These are phyloP conservation scores for Porphyrellus cyaneotinctus DNA, from an alignment of 768 basidiomycete genomes.

Conservation along the genomic window DNA sequence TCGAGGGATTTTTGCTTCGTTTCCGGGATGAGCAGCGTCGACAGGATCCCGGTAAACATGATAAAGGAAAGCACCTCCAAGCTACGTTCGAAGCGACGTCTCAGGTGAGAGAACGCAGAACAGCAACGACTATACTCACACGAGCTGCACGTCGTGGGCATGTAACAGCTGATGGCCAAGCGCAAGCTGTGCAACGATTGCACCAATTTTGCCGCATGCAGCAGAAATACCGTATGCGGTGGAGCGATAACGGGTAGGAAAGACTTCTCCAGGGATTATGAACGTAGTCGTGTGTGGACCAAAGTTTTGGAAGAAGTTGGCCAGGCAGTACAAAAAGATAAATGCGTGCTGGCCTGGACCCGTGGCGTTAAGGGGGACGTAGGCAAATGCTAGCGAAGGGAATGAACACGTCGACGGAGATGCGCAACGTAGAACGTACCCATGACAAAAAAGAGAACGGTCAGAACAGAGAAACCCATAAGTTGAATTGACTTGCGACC, in stretches of 20 bases:
- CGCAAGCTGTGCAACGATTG: constrained; percentile 74
- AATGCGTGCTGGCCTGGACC: constrained; percentile 48
- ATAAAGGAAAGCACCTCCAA: constrained; percentile 77
- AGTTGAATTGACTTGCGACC: constrained; percentile 76
- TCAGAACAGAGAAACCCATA: constrained; percentile 65
- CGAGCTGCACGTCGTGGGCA: constrained; percentile 53
- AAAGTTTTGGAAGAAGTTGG: constrained; percentile 18
- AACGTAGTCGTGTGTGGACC: constrained; percentile 59
- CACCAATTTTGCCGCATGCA: constrained; percentile 69
- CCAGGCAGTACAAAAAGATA: constrained; percentile 32
- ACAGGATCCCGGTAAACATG: constrained; percentile 81
- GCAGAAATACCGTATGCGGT: constrained; percentile 76
- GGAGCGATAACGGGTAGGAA: constrained; percentile 72
- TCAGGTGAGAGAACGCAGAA: neutral
- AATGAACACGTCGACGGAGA: neutral
- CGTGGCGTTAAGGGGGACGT: constrained; percentile 50
- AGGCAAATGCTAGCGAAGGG: constrained; percentile 52
- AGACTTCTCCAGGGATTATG: constrained; percentile 71
- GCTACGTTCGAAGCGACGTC: constrained; percentile 29
- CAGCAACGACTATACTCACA: constrained; percentile 42
- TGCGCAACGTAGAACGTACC: constrained; percentile 39
- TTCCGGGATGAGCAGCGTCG: constrained; percentile 79
- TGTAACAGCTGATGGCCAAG: constrained; percentile 61
- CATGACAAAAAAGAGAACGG: constrained; percentile 63
- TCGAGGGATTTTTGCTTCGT: constrained; percentile 65